Percentiles rank a stretch among this genome's conserved stretches.
Conservation (phyloP, 805 yeast species). For the Saturnispora saitoi region DNA sequence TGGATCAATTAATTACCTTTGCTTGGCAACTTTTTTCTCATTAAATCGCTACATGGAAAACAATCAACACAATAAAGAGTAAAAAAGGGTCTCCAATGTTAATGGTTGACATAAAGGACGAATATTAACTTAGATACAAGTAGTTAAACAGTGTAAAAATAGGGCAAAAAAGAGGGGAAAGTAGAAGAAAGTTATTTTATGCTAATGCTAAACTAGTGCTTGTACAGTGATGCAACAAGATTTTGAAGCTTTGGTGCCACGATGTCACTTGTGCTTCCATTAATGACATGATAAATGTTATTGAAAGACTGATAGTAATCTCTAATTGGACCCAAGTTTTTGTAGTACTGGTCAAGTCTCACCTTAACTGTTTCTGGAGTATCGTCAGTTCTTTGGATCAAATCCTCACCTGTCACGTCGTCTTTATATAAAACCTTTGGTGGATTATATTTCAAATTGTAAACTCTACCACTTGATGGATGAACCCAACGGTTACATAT, state of each 20-base stretch:
- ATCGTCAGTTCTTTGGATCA: slow-evolving; percentile 76
- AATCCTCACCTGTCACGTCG: slow-evolving; percentile 83
- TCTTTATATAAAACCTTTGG: slow-evolving; percentile 77
- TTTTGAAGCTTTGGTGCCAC: slow-evolving; percentile 60
- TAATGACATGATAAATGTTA: slow-evolving; percentile 46
- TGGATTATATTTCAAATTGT: slow-evolving; percentile 80
- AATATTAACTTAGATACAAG: slow-evolving; percentile 1
- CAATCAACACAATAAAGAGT: no score
- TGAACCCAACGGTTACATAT: slow-evolving; percentile 85
- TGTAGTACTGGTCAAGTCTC: slow-evolving; percentile 55
- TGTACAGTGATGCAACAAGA: slow-evolving; percentile 2
- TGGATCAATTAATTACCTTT: no score
- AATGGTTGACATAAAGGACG: neutral
- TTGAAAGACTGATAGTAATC: slow-evolving; percentile 41
- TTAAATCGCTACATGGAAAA: no score
- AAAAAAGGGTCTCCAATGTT: no score
- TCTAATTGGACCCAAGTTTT: slow-evolving; percentile 54
- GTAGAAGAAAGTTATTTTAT: neutral
- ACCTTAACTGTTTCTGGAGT: slow-evolving; percentile 62
- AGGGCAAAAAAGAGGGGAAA: neutral
- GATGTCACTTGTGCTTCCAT: slow-evolving; percentile 77
- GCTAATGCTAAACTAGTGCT: neutral
- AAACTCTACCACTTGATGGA: slow-evolving; percentile 74
- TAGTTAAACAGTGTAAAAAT: neutral
- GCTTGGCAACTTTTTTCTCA: no score